Percentiles rank a stretch among this genome's conserved stretches.
phyloP scores from a whole-genome alignment of 164 flowering plant species.

The Malania oleifera region DNA sequence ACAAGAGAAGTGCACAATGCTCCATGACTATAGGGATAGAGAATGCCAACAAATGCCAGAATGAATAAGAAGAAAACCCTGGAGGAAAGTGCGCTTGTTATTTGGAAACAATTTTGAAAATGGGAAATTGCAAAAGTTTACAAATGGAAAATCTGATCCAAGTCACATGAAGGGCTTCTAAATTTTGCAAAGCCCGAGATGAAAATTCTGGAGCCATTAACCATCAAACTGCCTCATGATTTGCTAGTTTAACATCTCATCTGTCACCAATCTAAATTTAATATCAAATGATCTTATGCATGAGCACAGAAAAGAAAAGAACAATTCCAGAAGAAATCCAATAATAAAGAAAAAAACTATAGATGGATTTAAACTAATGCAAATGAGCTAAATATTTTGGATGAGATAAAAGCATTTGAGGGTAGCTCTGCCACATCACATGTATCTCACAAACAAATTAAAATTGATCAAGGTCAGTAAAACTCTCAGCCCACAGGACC shows the following conservation, averaged over 20 bases:
- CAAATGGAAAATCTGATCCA: neutral
- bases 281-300: no score
- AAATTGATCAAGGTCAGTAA: no score
- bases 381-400: no score
- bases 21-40: constrained; percentile 73
- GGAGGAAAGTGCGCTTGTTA: constrained; percentile 12
- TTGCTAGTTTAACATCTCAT: neutral
- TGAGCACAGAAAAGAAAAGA: no score
- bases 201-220: neutral
- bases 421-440: no score
- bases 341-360: no score
- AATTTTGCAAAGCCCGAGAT: neutral
- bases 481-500: no score
- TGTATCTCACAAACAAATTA: no score
- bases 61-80: constrained; percentile 48
- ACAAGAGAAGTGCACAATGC: constrained; percentile 44
- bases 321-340: no score
- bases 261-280: no score
- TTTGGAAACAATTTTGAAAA: neutral
- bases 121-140: neutral
- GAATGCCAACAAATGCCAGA: constrained; percentile 44
- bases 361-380: no score
- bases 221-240: neutral
- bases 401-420: no score
- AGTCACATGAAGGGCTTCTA: neutral